phyloP scores from a whole-genome alignment of 2,329 filamentous ascomycete genomes.

The Dactylellina parvicollis region DNA sequence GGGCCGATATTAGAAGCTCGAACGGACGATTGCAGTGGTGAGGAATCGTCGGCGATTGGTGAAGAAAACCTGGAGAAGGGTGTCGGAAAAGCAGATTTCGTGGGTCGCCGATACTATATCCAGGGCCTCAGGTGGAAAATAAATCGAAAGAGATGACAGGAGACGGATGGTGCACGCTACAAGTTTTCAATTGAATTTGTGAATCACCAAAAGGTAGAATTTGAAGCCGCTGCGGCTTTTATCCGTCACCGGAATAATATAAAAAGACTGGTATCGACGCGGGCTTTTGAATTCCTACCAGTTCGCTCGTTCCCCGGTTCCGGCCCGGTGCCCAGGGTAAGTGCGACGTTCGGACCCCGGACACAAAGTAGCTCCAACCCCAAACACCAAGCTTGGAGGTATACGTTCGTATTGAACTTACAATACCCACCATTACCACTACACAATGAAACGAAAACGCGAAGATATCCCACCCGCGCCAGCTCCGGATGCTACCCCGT shows the following conservation, averaged over 20 bases:
- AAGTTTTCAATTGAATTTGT: constrained; percentile 12
- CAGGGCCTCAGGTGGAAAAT: neutral
- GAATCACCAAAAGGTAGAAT: no score
- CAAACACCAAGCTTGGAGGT: constrained; percentile 12
- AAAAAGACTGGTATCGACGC: constrained; percentile 35
- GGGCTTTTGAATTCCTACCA: constrained; percentile 5
- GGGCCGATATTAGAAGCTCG: neutral
- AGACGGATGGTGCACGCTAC: neutral
- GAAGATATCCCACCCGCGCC: constrained; percentile 34
- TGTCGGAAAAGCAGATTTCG: no score
- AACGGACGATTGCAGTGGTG: no score
- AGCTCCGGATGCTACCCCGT: constrained; percentile 36
- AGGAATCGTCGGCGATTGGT: no score
- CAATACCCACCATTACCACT: neutral
- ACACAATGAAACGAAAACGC: constrained; percentile 50
- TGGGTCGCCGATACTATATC: neutral
- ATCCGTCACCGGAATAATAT: constrained; percentile 3
- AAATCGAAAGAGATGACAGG: neutral
- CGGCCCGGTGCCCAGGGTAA: constrained; percentile 32
- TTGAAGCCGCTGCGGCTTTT: neutral
- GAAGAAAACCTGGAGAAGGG: no score
- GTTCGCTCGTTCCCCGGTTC: constrained; percentile 23
- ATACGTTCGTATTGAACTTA: neutral
- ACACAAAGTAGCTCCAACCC: neutral
- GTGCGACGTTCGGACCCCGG: neutral